Evolutionary conservation across 352 stramenopile genomes (phyloP).

Genomic region (Pythium vanterpoolii): DNA sequence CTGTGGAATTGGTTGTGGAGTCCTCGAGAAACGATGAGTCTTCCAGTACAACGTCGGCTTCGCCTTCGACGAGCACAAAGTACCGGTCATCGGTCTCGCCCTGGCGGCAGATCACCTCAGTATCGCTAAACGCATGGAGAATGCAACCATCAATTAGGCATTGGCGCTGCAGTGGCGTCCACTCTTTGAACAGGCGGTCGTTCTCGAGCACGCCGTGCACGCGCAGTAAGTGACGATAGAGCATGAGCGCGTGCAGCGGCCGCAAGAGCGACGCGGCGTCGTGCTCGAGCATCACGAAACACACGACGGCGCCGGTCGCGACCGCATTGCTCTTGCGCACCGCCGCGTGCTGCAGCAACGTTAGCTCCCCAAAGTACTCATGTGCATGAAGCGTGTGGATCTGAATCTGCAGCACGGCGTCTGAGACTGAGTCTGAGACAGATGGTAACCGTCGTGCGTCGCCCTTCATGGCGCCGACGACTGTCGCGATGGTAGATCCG

Average conservation of each 20-base stretch:
- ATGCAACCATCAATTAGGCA: constrained; percentile 52
- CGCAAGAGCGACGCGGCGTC: constrained; percentile 40
- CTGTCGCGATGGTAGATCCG: constrained; percentile 3
- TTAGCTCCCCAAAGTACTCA: constrained; percentile 74
- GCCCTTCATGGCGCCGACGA: background rate
- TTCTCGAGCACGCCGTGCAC: constrained; percentile 56
- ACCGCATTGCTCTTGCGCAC: constrained; percentile 49
- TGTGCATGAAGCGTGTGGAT: constrained; percentile 43
- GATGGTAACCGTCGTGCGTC: too few relatives aligned
- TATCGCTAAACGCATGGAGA: constrained; percentile 40
- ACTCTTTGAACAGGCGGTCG: constrained; percentile 61
- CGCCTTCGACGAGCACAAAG: constrained; percentile 65
- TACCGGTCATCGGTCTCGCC: constrained; percentile 56
- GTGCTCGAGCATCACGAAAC: constrained; percentile 39
- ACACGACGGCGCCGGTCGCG: constrained; percentile 43
- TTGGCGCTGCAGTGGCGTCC: constrained; percentile 31
- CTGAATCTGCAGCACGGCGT: constrained; percentile 54
- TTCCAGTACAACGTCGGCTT: constrained; percentile 50
- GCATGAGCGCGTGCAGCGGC: constrained; percentile 54
- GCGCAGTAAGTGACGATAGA: constrained; percentile 50
- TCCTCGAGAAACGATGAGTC: constrained; percentile 21
- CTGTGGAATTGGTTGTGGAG: constrained; percentile 17
- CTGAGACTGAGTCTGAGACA: constrained; percentile 42
- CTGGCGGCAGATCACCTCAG: constrained; percentile 49
- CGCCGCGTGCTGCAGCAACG: constrained; percentile 30